Evolutionary conservation across 1,284 basidiomycete genomes (phyloP), one percentile per base, ranked within the genome.

Genomic region (Takashimella koratensis): DNA sequence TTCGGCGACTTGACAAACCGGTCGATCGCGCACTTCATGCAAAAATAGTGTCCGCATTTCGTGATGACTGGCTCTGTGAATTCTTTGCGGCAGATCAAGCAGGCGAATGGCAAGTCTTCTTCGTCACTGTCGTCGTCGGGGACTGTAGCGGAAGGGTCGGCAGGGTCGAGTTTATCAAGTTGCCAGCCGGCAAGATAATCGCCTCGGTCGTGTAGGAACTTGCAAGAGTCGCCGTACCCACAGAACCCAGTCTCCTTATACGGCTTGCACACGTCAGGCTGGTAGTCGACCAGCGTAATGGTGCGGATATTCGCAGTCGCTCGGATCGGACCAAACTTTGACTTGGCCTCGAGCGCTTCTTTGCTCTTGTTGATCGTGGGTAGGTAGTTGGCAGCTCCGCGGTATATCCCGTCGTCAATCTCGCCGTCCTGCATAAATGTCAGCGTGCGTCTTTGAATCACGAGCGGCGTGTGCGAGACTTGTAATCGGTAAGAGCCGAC

Each of bases 191-290:
- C 88, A 26, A 98, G 84, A 77, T 99, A 97, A 68, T 83, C 82
- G 52, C 79, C 79, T 46, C 82, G 75, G 75, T 92, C 89, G 75
- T 92, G 89, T 71, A 92, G 80, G 77, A 93, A 92, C 79, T 98
- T 98, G 79, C 95, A 99, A 6, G 91, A 94, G 76, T 99, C 96
- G 25, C 96, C 96, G 72, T 96, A 99, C 3, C 96, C 96, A 76
- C 95, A 99, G 75, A 92, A 98, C 0, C 96, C 96, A 43, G 95
- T 98, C 78, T 98, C 95, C 84, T 97, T 98, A 78, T 98, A 99
- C 76, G 98, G 94, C 76, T 98, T 99, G 78, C 96, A 99, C 20
- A 98, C 90, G 69, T 98, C 95, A 3, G 96, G 95, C 77, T 98
- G 96, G 77, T 98, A 99, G 79, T 99, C 96, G 47, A 92, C 83